Conservation (phyloP, 805 yeast genomes). For the Ogataea pilisensis region DNA sequence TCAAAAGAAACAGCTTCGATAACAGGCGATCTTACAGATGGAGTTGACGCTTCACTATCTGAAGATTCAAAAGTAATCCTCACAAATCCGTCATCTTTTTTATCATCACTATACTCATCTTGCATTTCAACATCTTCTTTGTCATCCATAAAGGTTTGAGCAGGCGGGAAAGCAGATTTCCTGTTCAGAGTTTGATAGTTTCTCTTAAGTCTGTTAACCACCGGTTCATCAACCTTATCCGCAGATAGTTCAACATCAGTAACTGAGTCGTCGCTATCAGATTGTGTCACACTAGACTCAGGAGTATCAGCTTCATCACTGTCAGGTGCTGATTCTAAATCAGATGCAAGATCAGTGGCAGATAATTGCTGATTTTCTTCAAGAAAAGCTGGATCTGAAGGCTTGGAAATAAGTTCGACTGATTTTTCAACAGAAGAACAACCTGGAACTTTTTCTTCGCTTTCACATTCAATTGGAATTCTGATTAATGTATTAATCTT, state of each 20-base stretch:
- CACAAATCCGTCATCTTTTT: not conserved
- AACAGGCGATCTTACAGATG: not conserved
- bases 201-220: conserved; percentile 9
- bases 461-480: conserved; percentile 7
- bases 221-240: not conserved
- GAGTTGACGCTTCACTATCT: conserved; percentile 1
- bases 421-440: not conserved
- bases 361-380: not conserved
- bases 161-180: conserved; percentile 23
- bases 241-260: not conserved
- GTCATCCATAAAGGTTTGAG: not conserved
- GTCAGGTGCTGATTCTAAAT: not conserved
- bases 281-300: not conserved
- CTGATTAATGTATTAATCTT: conserved; percentile 5
- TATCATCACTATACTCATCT: not conserved
- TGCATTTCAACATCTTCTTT: conserved; percentile 1
- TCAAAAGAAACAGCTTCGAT: not conserved
- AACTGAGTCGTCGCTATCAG: not conserved
- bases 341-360: conserved; percentile 1
- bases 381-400: no score
- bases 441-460: not conserved
- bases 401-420: no score
- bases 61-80: not conserved
- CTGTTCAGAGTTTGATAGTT: conserved; percentile 27
- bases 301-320: not conserved